Evolutionary conservation across 768 basidiomycete species (phyloP).

Genomic region (Amanita muscaria): DNA sequence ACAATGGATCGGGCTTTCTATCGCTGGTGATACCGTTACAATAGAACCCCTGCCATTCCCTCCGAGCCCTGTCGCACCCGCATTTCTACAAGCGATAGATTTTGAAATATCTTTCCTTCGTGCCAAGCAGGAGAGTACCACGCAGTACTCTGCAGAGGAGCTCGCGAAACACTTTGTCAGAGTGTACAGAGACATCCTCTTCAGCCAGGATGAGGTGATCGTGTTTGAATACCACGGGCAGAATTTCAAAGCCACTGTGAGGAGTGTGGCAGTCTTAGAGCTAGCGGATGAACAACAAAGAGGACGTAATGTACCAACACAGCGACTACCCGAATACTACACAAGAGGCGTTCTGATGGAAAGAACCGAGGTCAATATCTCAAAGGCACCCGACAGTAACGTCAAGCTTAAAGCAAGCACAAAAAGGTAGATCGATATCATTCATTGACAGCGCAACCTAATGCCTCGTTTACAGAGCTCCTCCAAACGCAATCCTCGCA

Average conservation of each 20-base stretch:
- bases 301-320: constrained; percentile 24
- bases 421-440: constrained; percentile 54
- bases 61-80: constrained; percentile 38
- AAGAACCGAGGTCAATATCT: constrained; percentile 84
- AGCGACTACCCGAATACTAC: constrained; percentile 18
- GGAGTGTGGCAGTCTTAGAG: constrained; percentile 49
- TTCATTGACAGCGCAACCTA: neutral
- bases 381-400: constrained; percentile 71
- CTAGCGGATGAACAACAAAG: constrained; percentile 46
- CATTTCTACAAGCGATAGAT: constrained; percentile 72
- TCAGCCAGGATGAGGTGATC: constrained; percentile 60
- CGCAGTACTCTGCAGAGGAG: constrained; percentile 83
- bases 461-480: constrained; percentile 41
- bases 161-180: constrained; percentile 68
- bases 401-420: constrained; percentile 91
- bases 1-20: constrained; percentile 84
- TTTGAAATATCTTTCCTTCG: constrained; percentile 66
- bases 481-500: constrained; percentile 90
- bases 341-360: constrained; percentile 76
- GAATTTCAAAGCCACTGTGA: constrained; percentile 65
- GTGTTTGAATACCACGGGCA: constrained; percentile 87
- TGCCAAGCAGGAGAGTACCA: constrained; percentile 43
- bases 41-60: constrained; percentile 54
- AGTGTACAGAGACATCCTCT: constrained; percentile 63
- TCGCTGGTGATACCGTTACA: constrained; percentile 66